phyloP scores from a whole-genome alignment of 1,139 yeast genomes.

The Debaryomycetaceae sp. region DNA sequence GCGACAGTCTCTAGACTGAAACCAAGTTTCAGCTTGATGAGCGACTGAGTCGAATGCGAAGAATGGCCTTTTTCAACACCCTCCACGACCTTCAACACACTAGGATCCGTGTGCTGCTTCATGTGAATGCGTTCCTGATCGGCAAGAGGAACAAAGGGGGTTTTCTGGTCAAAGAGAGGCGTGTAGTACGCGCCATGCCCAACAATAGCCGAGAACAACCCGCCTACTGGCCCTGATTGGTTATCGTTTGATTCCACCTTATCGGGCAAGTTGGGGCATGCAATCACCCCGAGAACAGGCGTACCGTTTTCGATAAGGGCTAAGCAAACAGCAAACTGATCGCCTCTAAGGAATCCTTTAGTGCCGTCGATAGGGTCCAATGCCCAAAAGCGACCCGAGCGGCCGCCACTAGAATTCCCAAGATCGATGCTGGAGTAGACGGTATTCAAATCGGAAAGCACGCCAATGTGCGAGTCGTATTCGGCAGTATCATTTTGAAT shows the following conservation, averaged over 20 bases:
- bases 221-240: slow-evolving; percentile 40
- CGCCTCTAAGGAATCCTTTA: slow-evolving; percentile 90
- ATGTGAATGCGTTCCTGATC: slow-evolving; percentile 28
- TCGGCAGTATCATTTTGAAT: slow-evolving; percentile 27
- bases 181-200: slow-evolving; percentile 65
- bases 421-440: slow-evolving; percentile 61
- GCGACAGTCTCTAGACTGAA: slow-evolving; percentile 31
- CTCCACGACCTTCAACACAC: slow-evolving; percentile 66
- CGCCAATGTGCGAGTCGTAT: slow-evolving; percentile 22
- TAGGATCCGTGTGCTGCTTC: slow-evolving; percentile 31
- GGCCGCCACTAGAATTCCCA: slow-evolving; percentile 73
- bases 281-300: slow-evolving; percentile 84
- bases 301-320: slow-evolving; percentile 80
- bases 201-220: slow-evolving; percentile 65
- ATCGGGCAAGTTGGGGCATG: slow-evolving; percentile 83
- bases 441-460: slow-evolving; percentile 32
- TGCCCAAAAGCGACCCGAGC: slow-evolving; percentile 85
- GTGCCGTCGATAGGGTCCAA: slow-evolving; percentile 98
- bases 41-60: slow-evolving; percentile 77
- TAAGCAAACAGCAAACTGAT: slow-evolving; percentile 92
- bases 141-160: slow-evolving; percentile 24
- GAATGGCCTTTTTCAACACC: slow-evolving; percentile 97
- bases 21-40: slow-evolving; percentile 55
- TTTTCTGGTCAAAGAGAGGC: slow-evolving; percentile 21
- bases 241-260: slow-evolving; percentile 29